phyloP scores from a whole-genome alignment of 78 protist genomes.

The Monocercomonoides exilis region DNA sequence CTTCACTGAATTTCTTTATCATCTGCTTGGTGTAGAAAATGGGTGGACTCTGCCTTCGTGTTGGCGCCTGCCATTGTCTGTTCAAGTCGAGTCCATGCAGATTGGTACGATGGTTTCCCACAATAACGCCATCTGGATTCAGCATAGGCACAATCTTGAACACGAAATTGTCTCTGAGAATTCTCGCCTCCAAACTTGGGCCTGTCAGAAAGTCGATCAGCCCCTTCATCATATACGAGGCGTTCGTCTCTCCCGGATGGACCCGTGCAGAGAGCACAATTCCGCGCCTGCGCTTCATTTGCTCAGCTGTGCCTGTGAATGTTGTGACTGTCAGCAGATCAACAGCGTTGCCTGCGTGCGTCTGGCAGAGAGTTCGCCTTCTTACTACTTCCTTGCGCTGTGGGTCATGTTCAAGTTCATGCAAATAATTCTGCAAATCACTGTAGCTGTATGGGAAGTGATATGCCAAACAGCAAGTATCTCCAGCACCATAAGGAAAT shows the following conservation, averaged over 20 bases:
- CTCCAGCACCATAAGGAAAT: constrained; percentile 11
- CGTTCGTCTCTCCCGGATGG: constrained; percentile 75
- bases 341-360: constrained; percentile 29
- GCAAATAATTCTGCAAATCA: constrained; percentile 19
- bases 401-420: background rate
- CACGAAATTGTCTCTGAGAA: constrained; percentile 49
- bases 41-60: constrained; percentile 27
- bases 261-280: constrained; percentile 66
- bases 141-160: constrained; percentile 63
- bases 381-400: background rate
- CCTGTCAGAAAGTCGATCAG: constrained; percentile 51
- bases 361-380: constrained; percentile 36
- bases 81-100: constrained; percentile 52
- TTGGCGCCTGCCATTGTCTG: constrained; percentile 41
- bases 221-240: constrained; percentile 62
- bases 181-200: constrained; percentile 18
- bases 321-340: constrained; percentile 51
- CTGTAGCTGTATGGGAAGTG: constrained; percentile 65
- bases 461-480: constrained; percentile 44
- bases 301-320: background rate
- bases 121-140: constrained; percentile 68
- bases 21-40: constrained; percentile 32
- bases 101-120: constrained; percentile 50
- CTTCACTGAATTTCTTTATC: background rate
- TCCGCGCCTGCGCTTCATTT: background rate